phyloP scores from a whole-genome alignment of 352 stramenopile genomes.

The Blastocystis hominis region DNA sequence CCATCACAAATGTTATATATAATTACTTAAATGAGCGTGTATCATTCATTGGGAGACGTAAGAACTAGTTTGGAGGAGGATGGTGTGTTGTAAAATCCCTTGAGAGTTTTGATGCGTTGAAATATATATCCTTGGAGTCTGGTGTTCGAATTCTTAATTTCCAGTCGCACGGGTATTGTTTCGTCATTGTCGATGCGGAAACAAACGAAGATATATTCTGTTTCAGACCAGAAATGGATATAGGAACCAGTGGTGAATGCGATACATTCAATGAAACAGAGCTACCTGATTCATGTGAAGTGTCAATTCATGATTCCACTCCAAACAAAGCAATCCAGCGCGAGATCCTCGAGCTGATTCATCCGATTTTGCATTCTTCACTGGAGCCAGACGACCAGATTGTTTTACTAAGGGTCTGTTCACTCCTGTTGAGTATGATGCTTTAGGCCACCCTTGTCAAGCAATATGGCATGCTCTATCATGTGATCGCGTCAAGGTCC shows the following conservation, averaged over 20 bases:
- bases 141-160: background rate
- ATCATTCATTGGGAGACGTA: background rate
- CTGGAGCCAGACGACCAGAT: constrained; percentile 15
- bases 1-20: background rate
- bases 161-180: constrained; percentile 9
- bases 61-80: constrained; percentile 34
- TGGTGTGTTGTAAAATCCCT: constrained; percentile 32
- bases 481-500: background rate
- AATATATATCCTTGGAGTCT: constrained; percentile 30
- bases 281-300: background rate
- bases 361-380: background rate
- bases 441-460: background rate
- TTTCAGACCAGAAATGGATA: background rate
- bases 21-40: background rate
- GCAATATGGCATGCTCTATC: background rate
- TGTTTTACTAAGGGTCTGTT: background rate
- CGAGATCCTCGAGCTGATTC: constrained; percentile 4
- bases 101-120: constrained; percentile 10
- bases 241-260: background rate
- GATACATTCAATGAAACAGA: background rate
- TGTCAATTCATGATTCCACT: background rate
- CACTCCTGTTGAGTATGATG: background rate
- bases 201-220: background rate
- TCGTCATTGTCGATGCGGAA: background rate
- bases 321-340: background rate